Base-by-base conservation (phyloP, 2,329 filamentous ascomycete species). In the Metarhizium humberi region DNA sequence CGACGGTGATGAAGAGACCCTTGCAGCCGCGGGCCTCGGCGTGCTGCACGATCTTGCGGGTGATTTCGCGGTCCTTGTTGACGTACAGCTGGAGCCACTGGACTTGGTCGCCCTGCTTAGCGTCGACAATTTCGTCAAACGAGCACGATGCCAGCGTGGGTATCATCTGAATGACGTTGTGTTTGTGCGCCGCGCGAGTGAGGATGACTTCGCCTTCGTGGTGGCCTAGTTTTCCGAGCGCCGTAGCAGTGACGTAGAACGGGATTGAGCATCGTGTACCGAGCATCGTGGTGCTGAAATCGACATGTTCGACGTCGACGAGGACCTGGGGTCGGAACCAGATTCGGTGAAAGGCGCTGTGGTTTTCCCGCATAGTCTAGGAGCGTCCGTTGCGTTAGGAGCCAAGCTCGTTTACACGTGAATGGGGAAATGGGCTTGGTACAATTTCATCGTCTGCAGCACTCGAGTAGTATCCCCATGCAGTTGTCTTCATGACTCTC, bases 21-120 rank as follows among this genome's bases (percentile, higher is more conserved):
- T 90, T 94, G 79, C 94, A 97, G 32, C 94, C 94, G 55, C 94
- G 86, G 66, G 77, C 77, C 75, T 99, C 94, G 58, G 94, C 94
- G 72, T 97, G 90, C 73, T 92, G 72, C 51, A 99, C 88, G 63
- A 99, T 97, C 60, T 83, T 82, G 72, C 88, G 84, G 8, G 94
- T 99, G 71, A 99, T 92, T 36, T 80, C 81, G 55, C 94, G 87
- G 75, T 99, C 88, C 71, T 95, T 94, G 81, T 99, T 99, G 63
- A 99, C 90, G 73, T 96, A 95, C 1, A 99, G 82, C 74, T 99
- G 94, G 62, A 99, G 78, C 94, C 94, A 99, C 73, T 97, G 94
- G 4, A 91, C 84, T 71, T 96, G 92, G 59, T 87, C 86, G 48
- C 81, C 88, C n/a, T 59, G 56, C 34, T 79, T 82, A 18, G 92